phyloP scores from a whole-genome alignment of 139 green algal species.

The Trebouxia sp. region DNA sequence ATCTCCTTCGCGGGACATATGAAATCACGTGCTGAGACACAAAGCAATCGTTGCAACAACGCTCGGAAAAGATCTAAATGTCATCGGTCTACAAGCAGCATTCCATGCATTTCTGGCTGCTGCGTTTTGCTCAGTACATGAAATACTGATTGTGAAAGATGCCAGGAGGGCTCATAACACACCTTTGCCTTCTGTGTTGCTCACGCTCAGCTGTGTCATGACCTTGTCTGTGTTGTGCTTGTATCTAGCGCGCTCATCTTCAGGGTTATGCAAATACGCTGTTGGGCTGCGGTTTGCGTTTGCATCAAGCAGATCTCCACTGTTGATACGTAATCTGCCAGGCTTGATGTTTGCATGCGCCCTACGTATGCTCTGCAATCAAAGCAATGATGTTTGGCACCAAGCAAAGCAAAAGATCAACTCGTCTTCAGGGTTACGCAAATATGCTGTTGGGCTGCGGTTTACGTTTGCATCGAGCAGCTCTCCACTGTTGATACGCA shows the following conservation, averaged over 20 bases:
- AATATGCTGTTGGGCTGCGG: slow-evolving; percentile 81
- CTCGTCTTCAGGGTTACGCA: slow-evolving; percentile 73
- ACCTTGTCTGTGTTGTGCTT: slow-evolving; percentile 69
- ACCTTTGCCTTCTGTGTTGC: slow-evolving; percentile 8
- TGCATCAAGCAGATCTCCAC: slow-evolving; percentile 59
- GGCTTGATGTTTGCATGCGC: slow-evolving; percentile 67
- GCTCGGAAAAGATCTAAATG: too few relatives aligned
- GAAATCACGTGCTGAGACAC: too few relatives aligned
- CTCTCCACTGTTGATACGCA: slow-evolving; percentile 50
- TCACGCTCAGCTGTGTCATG: slow-evolving; percentile 67
- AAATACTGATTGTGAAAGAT: too few relatives aligned
- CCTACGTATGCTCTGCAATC: slow-evolving; percentile 50
- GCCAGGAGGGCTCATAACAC: too few relatives aligned
- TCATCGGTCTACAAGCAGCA: too few relatives aligned
- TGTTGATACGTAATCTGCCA: slow-evolving; percentile 43
- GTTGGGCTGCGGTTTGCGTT: slow-evolving; percentile 86
- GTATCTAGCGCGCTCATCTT: slow-evolving; percentile 64
- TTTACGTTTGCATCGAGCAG: slow-evolving; percentile 77
- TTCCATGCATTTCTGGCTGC: too few relatives aligned
- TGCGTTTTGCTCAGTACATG: too few relatives aligned
- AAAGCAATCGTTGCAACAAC: too few relatives aligned
- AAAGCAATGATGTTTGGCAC: neutral
- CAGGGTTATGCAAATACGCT: slow-evolving; percentile 77
- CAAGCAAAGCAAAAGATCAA: too few relatives aligned
- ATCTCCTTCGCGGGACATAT: too few relatives aligned